Conservation (phyloP, 2,329 filamentous ascomycete species). For the Cercospora brassicicola region DNA sequence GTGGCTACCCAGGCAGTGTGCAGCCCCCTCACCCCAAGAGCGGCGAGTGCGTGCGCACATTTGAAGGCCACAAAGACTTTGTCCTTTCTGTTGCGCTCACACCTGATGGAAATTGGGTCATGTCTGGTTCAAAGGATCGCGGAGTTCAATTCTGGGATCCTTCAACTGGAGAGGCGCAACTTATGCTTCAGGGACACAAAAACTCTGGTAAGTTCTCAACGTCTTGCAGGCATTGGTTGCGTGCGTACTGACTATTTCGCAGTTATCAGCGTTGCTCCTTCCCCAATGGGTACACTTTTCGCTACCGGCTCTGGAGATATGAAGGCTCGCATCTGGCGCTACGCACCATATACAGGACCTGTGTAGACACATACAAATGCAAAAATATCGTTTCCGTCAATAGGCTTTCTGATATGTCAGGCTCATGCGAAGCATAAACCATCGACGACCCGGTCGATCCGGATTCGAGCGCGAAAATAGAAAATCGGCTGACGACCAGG, state of each 20-base stretch:
- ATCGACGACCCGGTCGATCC: neutral
- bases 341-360: slow-evolving; percentile 39
- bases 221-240: neutral
- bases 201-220: slow-evolving; percentile 66
- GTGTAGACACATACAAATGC: neutral
- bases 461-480: neutral
- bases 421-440: neutral
- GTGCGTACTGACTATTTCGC: slow-evolving; percentile 14
- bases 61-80: slow-evolving; percentile 98
- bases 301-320: slow-evolving; percentile 97
- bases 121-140: slow-evolving; percentile 94
- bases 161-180: slow-evolving; percentile 84
- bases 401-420: neutral
- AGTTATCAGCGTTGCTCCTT: slow-evolving; percentile 96
- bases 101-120: slow-evolving; percentile 90
- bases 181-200: slow-evolving; percentile 99
- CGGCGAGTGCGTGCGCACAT: slow-evolving; percentile 92
- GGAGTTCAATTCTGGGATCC: slow-evolving; percentile 99
- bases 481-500: neutral
- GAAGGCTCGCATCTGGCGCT: slow-evolving; percentile 97
- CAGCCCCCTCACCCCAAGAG: slow-evolving; percentile 59
- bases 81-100: slow-evolving; percentile 94
- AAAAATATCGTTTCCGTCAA: neutral
- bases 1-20: slow-evolving; percentile 22
- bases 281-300: slow-evolving; percentile 82